These are phyloP conservation scores for Chrysoporthe austroafricana DNA, from an alignment of 2,329 filamentous ascomycete genomes.

Conservation along the genomic window DNA sequence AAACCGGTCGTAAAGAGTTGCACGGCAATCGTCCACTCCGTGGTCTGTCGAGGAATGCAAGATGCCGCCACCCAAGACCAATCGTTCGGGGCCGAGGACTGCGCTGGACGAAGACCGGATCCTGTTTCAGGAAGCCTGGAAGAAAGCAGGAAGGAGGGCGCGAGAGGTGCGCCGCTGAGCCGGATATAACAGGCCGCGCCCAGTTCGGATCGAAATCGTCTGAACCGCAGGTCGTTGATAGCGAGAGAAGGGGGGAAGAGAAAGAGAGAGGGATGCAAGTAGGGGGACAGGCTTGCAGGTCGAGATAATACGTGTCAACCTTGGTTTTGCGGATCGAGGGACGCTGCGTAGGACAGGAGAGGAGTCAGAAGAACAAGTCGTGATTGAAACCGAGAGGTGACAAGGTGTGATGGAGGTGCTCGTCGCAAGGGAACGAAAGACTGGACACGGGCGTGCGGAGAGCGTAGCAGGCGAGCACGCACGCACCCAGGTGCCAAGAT, in stretches of 20 bases:
- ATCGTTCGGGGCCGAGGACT: not conserved
- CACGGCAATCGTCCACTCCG: not conserved
- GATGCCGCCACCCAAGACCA: not conserved
- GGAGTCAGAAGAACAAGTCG: conserved; percentile 2
- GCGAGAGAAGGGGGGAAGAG: not conserved
- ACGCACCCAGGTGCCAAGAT: conserved; percentile 12
- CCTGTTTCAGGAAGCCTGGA: conserved; percentile 3
- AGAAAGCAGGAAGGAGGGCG: conserved; percentile 9
- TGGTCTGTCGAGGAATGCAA: not conserved
- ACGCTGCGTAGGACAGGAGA: not conserved
- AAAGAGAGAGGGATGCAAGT: conserved; percentile 6
- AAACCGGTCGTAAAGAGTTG: not conserved
- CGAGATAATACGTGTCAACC: not conserved
- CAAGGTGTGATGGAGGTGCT: not conserved
- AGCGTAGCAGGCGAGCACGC: conserved; percentile 13
- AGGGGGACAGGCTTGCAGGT: not conserved
- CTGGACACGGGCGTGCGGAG: conserved; percentile 30
- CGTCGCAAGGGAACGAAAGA: conserved; percentile 28
- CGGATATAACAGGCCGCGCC: conserved; percentile 9
- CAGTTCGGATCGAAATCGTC: conserved; percentile 10
- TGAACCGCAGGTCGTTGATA: conserved; percentile 4
- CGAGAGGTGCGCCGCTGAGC: conserved; percentile 11
- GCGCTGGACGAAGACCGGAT: not conserved
- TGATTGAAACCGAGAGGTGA: not conserved
- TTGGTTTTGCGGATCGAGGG: not conserved